A percentile compares a stretch with the other conserved stretches of the same genome.
Evolutionary conservation across 2,329 filamentous ascomycete genomes (phyloP).

Genomic region (Pezicula radicicola): DNA sequence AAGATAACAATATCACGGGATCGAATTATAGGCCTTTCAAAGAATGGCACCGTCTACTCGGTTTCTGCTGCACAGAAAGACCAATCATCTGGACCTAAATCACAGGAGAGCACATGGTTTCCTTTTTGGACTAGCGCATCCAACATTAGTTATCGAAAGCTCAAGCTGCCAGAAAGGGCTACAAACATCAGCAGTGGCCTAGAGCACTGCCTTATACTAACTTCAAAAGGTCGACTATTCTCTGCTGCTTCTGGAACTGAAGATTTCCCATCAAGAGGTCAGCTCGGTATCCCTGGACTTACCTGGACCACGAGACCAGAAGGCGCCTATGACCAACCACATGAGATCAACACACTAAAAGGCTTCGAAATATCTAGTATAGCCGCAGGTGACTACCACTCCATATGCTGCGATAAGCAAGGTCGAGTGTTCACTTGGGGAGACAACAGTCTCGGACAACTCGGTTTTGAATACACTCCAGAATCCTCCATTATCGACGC

Average conservation of each 20-base stretch:
- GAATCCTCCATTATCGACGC: conserved; percentile 62
- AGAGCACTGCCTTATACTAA: conserved; percentile 84
- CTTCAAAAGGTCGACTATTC: conserved; percentile 81
- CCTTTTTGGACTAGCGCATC: conserved; percentile 65
- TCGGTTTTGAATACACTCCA: conserved; percentile 72
- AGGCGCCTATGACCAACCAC: conserved; percentile 76
- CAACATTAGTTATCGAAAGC: conserved; percentile 65
- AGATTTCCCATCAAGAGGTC: conserved; percentile 76
- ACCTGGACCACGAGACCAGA: conserved; percentile 74
- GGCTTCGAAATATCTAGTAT: conserved; percentile 71
- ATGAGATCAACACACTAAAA: conserved; percentile 71
- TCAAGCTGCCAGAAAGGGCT: conserved; percentile 75
- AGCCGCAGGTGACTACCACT: conserved; percentile 85
- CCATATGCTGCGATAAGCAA: conserved; percentile 69
- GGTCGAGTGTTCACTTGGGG: conserved; percentile 85
- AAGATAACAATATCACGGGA: conserved; percentile 78
- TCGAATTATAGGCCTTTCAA: conserved; percentile 75
- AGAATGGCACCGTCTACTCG: conserved; percentile 78
- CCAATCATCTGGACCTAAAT: conserved; percentile 62
- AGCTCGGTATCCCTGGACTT: conserved; percentile 82
- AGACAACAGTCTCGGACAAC: conserved; percentile 87
- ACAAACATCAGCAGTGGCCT: conserved; percentile 72
- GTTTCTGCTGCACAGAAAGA: conserved; percentile 74
- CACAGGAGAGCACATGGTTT: conserved; percentile 63
- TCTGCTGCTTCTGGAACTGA: conserved; percentile 79